Percentiles rank a stretch among this genome's conserved stretches.
phyloP scores from a whole-genome alignment of 768 basidiomycete genomes.

The Tylopilus balloui region DNA sequence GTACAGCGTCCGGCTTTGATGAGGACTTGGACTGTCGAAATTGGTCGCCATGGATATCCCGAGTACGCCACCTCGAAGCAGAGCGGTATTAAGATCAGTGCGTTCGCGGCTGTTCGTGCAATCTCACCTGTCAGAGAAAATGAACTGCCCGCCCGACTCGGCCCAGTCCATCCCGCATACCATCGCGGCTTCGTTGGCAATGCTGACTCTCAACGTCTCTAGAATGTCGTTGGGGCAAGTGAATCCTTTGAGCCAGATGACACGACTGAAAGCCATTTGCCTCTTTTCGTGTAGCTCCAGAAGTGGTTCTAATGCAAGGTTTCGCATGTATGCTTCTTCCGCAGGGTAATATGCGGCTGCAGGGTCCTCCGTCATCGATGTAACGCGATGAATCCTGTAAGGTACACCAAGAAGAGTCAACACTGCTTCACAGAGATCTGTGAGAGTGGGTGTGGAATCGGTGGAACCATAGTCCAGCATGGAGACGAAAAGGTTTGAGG shows the following conservation, averaged over 20 bases:
- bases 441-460: constrained; percentile 91
- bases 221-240: constrained; percentile 98
- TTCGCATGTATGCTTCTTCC: constrained; percentile 92
- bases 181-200: constrained; percentile 92
- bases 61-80: constrained; percentile 79
- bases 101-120: not conserved
- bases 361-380: constrained; percentile 88
- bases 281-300: constrained; percentile 74
- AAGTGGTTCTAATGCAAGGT: constrained; percentile 87
- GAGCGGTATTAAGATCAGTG: not conserved
- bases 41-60: constrained; percentile 97
- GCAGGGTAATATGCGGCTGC: constrained; percentile 89
- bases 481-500: constrained; percentile 89
- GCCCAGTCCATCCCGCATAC: constrained; percentile 99
- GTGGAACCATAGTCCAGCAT: constrained; percentile 97
- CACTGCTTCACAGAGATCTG: constrained; percentile 93
- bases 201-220: constrained; percentile 89
- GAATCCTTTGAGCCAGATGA: constrained; percentile 98
- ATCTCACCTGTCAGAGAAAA: constrained; percentile 90
- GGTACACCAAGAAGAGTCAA: constrained; percentile 90
- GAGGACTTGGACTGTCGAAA: constrained; percentile 96
- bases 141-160: constrained; percentile 94
- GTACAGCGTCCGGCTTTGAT: constrained; percentile 84
- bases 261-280: constrained; percentile 79
- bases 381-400: constrained; percentile 87